Evolutionary conservation across 176 grass and related monocot genomes (phyloP).

Genomic region (Alloteropsis semialata): DNA sequence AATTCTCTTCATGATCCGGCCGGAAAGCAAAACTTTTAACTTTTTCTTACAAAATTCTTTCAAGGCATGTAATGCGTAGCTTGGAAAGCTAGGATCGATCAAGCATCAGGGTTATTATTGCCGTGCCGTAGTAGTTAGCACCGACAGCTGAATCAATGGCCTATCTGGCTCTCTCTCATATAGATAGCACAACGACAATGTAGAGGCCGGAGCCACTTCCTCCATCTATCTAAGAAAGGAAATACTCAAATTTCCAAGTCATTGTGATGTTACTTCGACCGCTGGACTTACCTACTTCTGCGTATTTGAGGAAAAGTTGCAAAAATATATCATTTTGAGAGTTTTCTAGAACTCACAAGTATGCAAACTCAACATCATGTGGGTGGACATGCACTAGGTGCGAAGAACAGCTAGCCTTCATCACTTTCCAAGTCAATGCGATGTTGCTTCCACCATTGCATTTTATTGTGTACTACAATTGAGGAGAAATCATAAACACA

Average conservation of each 20-base stretch:
- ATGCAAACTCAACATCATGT: not conserved
- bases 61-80: conserved; percentile 32
- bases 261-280: not conserved
- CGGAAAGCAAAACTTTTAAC: not conserved
- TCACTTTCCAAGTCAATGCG: not conserved
- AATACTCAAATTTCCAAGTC: not conserved
- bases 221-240: not conserved
- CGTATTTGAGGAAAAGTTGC: not conserved
- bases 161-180: not conserved
- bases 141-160: not conserved
- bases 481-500: not conserved
- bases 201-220: not conserved
- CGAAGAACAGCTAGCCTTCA: not conserved
- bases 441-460: not conserved
- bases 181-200: not conserved
- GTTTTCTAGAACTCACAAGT: not conserved
- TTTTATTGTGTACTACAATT: not conserved
- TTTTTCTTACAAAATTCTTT: not conserved
- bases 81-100: conserved; percentile 32
- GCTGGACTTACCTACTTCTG: not conserved
- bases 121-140: not conserved
- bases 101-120: not conserved
- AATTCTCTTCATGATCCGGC: not conserved
- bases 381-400: not conserved
- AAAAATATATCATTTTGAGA: not conserved